These are phyloP conservation scores for Saccharomyces hybrid DNA, from an alignment of 1,139 yeast genomes.

Conservation along the genomic window DNA sequence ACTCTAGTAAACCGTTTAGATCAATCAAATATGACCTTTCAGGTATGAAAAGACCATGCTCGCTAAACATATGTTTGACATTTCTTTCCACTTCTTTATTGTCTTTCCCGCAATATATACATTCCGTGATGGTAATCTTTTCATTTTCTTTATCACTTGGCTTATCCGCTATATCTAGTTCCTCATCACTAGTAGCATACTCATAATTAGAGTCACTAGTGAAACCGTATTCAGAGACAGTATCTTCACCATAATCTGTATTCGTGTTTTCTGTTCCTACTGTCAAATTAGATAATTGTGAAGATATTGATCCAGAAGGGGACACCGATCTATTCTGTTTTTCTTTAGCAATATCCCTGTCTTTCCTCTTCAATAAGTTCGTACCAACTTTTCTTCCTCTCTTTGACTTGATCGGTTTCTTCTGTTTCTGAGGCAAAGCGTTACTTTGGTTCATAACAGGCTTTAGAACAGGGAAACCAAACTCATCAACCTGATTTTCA, in stretches of 20 bases:
- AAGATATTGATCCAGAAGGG: conserved; percentile 48
- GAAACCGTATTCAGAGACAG: conserved; percentile 44
- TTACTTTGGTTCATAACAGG: conserved; percentile 18
- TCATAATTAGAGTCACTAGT: conserved; percentile 40
- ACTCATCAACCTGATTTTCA: conserved; percentile 51
- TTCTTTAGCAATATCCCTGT: background rate
- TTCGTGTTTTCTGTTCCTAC: conserved; percentile 33
- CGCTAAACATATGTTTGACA: conserved; percentile 65
- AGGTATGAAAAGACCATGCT: conserved; percentile 82
- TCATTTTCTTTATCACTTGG: conserved; percentile 12
- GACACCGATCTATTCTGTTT: conserved; percentile 30
- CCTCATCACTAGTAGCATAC: conserved; percentile 28
- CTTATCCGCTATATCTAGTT: conserved; percentile 16
- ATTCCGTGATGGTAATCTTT: conserved; percentile 26
- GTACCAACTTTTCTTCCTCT: background rate
- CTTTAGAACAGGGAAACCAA: conserved; percentile 45
- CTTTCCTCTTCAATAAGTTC: background rate
- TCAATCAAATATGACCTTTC: conserved; percentile 66
- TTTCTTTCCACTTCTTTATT: conserved; percentile 50
- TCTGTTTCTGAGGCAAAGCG: background rate
- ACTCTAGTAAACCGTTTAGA: conserved; percentile 60
- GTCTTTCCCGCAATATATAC: conserved; percentile 40
- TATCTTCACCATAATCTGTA: conserved; percentile 41
- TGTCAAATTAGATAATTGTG: conserved; percentile 56
- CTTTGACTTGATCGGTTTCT: background rate